Evolutionary conservation across 495 filamentous ascomycete genomes (phyloP).

Genomic region (Daldinia concentrica): DNA sequence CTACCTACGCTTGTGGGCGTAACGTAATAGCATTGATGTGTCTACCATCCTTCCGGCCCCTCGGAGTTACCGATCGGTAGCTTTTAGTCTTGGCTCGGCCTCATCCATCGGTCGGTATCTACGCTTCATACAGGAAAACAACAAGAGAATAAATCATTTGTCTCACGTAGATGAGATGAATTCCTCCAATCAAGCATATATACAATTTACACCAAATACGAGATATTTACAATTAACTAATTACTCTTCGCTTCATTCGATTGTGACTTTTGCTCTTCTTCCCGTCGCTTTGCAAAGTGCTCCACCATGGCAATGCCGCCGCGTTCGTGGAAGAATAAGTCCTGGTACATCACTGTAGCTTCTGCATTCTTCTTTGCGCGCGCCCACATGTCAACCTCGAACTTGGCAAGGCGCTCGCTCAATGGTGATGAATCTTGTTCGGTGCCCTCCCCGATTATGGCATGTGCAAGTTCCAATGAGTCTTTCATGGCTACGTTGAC

Average conservation of each 20-base stretch:
- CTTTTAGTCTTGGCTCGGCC: background rate
- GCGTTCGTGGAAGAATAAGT: background rate
- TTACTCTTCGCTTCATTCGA: background rate
- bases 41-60: background rate
- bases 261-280: background rate
- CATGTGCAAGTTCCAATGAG: constrained; percentile 4
- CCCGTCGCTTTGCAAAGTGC: background rate
- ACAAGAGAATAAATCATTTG: no score
- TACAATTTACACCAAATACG: no score
- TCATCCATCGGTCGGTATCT: background rate
- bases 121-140: background rate
- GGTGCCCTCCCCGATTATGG: background rate
- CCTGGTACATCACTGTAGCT: background rate
- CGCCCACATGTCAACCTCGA: background rate
- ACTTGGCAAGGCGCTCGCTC: background rate
- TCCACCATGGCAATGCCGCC: background rate
- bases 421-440: background rate
- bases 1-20: background rate
- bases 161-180: no score
- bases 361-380: background rate
- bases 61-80: constrained; percentile 3
- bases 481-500: constrained; percentile 17
- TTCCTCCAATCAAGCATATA: no score
- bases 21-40: background rate
- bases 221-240: background rate